Conservation (phyloP, 2,329 filamentous ascomycete genomes). For the Arthrobotrys pseudoclavata region DNA sequence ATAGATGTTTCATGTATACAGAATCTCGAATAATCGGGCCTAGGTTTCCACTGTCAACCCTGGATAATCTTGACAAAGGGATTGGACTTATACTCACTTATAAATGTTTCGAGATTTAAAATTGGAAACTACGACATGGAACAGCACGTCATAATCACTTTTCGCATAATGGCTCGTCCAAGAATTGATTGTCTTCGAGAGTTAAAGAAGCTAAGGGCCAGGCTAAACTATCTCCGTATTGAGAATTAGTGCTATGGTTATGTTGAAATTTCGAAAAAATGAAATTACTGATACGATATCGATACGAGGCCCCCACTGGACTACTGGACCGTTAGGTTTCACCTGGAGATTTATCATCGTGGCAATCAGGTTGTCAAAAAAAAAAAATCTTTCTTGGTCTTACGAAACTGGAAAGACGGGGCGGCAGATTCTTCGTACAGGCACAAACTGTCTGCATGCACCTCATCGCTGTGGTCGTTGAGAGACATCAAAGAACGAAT, state of each 20-base stretch:
- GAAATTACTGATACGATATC: slow-evolving; percentile 47
- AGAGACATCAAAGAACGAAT: slow-evolving; percentile 43
- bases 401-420: slow-evolving; percentile 43
- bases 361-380: slow-evolving; percentile 8
- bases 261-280: slow-evolving; percentile 12
- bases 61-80: slow-evolving; percentile 10
- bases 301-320: slow-evolving; percentile 42
- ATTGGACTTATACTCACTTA: slow-evolving; percentile 31
- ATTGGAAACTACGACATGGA: slow-evolving; percentile 35
- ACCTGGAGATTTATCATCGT: slow-evolving; percentile 18
- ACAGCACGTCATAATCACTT: slow-evolving; percentile 32
- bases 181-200: slow-evolving; percentile 5
- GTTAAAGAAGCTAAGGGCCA: neutral
- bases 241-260: slow-evolving; percentile 10
- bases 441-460: slow-evolving; percentile 30
- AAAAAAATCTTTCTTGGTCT: slow-evolving; percentile 4
- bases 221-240: slow-evolving; percentile 2
- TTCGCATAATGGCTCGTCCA: slow-evolving; percentile 1
- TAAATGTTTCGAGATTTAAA: slow-evolving; percentile 60
- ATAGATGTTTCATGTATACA: slow-evolving; percentile 55
- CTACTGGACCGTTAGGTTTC: slow-evolving; percentile 20
- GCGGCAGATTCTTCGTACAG: slow-evolving; percentile 33
- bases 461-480: slow-evolving; percentile 36
- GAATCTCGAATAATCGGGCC: slow-evolving; percentile 36
- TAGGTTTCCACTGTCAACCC: slow-evolving; percentile 41